A percentile compares a stretch with the other conserved stretches of the same genome.
phyloP scores from a whole-genome alignment of 371 early-diverging fungal genomes.

The Rhizopus stolonifer region DNA sequence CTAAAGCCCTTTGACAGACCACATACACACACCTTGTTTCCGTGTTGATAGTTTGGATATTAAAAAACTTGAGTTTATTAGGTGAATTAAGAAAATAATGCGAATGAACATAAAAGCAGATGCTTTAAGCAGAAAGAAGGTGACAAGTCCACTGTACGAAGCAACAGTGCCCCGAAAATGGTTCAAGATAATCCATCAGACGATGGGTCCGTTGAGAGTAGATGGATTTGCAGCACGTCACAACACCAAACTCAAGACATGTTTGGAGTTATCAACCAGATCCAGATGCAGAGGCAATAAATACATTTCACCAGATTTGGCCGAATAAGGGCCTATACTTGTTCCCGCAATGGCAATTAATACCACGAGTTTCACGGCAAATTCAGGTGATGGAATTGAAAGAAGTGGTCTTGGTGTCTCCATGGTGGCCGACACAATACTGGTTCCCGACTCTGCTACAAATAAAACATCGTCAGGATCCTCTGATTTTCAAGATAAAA shows the following conservation, averaged over 20 bases:
- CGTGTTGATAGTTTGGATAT: too few species aligned
- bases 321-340: slow-evolving; percentile 3
- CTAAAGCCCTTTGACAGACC: slow-evolving; percentile 69
- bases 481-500: too few species aligned
- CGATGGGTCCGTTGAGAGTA: slow-evolving; percentile 6
- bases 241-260: slow-evolving; percentile 9
- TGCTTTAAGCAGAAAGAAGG: too few species aligned
- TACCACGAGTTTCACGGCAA: slow-evolving; percentile 10
- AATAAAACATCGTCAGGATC: too few species aligned
- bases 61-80: too few species aligned
- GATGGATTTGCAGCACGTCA: slow-evolving; percentile 15
- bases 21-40: too few species aligned
- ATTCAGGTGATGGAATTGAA: too few species aligned
- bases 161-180: slow-evolving; percentile 2
- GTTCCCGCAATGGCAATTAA: slow-evolving; percentile 16
- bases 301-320: slow-evolving; percentile 15
- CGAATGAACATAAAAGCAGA: too few species aligned
- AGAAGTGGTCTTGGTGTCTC: too few species aligned
- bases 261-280: slow-evolving; percentile 8
- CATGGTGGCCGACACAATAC: too few species aligned
- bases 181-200: slow-evolving; percentile 4
- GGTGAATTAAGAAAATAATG: too few species aligned
- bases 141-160: slow-evolving; percentile 18
- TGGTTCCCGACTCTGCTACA: too few species aligned
- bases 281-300: slow-evolving; percentile 8